These are phyloP conservation scores for Alternaria brassicae DNA, from an alignment of 2,329 filamentous ascomycete genomes.

Conservation along the genomic window DNA sequence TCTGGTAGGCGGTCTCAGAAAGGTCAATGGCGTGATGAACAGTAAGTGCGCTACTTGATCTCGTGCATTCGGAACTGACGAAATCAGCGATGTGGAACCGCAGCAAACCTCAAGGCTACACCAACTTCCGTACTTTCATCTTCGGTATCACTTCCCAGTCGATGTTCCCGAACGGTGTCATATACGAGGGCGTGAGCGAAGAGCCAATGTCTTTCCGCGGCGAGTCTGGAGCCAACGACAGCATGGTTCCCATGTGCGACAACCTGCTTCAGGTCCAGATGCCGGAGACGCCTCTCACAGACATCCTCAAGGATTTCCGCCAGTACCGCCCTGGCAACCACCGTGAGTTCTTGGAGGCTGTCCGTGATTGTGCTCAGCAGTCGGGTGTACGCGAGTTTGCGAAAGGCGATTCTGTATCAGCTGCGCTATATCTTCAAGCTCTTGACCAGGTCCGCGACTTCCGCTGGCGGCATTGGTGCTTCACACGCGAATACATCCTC, in stretches of 20 bases:
- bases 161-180: slow-evolving; percentile 92
- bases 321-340: slow-evolving; percentile 90
- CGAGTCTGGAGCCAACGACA: slow-evolving; percentile 92
- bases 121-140: slow-evolving; percentile 93
- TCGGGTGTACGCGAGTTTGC: slow-evolving; percentile 67
- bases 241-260: slow-evolving; percentile 90
- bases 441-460: slow-evolving; percentile 82
- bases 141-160: slow-evolving; percentile 92
- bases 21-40: slow-evolving; percentile 83
- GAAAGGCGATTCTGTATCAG: slow-evolving; percentile 66
- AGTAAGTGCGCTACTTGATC: slow-evolving; percentile 51
- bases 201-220: slow-evolving; percentile 84
- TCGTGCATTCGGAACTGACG: slow-evolving; percentile 8
- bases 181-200: slow-evolving; percentile 84
- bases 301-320: slow-evolving; percentile 87
- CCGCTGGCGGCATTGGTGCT: slow-evolving; percentile 85
- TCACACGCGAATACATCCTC: slow-evolving; percentile 83
- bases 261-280: slow-evolving; percentile 85
- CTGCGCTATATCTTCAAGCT: slow-evolving; percentile 56
- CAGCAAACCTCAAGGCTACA: slow-evolving; percentile 83
- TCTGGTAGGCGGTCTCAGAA: slow-evolving; percentile 68
- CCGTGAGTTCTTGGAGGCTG: slow-evolving; percentile 79
- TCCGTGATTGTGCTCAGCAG: slow-evolving; percentile 61
- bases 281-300: slow-evolving; percentile 87
- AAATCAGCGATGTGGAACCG: slow-evolving; percentile 81